These are phyloP conservation scores for Fusarium sp. DNA, from an alignment of 2,329 filamentous ascomycete genomes.

Conservation along the genomic window DNA sequence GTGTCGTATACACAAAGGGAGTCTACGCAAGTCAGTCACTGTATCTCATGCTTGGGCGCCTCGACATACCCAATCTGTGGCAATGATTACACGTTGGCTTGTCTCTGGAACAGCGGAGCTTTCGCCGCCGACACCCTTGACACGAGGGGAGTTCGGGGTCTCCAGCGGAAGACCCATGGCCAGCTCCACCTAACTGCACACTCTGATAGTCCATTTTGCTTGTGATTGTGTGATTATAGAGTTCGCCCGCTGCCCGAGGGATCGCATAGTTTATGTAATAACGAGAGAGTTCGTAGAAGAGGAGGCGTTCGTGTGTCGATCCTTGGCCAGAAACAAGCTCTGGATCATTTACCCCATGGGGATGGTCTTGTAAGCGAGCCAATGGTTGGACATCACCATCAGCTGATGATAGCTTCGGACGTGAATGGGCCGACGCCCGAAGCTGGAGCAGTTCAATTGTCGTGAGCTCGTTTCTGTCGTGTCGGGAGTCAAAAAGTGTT, in stretches of 20 bases:
- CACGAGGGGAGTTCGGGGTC: slow-evolving; percentile 30
- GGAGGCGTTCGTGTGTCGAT: slow-evolving; percentile 7
- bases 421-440: slow-evolving; percentile 29
- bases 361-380: slow-evolving; percentile 17
- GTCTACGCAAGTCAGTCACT: background rate
- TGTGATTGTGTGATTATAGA: background rate
- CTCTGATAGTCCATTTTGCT: background rate
- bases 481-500: background rate
- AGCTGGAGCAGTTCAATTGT: background rate
- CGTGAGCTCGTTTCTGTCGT: background rate
- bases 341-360: slow-evolving; percentile 1
- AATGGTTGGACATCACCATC: background rate
- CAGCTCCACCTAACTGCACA: background rate
- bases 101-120: slow-evolving; percentile 34
- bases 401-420: slow-evolving; percentile 11
- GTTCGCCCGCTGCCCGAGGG: slow-evolving; percentile 31
- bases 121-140: slow-evolving; percentile 35
- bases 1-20: slow-evolving; percentile 22
- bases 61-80: slow-evolving; percentile 15
- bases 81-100: slow-evolving; percentile 35
- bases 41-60: fast-evolving
- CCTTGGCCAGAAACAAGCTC: background rate
- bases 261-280: slow-evolving; percentile 1
- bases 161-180: background rate
- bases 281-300: background rate